A percentile compares a stretch with the other conserved stretches of the same genome.
phyloP scores from a whole-genome alignment of 73 alveolate species.

The Paramecium primaurelia region DNA sequence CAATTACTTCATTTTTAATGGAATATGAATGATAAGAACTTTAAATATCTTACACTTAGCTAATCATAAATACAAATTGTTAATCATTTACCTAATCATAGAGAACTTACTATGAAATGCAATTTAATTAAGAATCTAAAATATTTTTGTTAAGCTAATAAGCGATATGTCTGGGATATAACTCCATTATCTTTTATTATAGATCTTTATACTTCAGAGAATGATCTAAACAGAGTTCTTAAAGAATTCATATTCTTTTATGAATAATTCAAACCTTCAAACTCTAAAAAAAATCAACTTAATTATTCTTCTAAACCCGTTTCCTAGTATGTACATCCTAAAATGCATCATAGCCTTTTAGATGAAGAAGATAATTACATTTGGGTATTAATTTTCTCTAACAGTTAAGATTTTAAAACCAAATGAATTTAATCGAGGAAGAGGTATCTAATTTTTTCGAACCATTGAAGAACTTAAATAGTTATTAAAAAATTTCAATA shows the following conservation, averaged over 20 bases:
- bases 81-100: not conserved
- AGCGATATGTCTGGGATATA: not conserved
- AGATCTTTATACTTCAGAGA: not conserved
- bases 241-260: not conserved
- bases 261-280: not conserved
- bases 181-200: not conserved
- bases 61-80: not conserved
- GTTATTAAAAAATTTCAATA: slow-evolving; percentile 61
- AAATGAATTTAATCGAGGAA: slow-evolving; percentile 78
- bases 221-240: not conserved
- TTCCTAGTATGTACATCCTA: not conserved
- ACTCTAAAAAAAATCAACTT: not conserved
- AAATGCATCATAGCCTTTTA: not conserved
- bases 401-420: slow-evolving; percentile 66
- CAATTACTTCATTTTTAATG: not conserved
- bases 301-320: not conserved
- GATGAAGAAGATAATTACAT: slow-evolving; percentile 59
- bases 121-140: not conserved
- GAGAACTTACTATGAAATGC: not conserved
- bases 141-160: not conserved
- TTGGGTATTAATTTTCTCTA: slow-evolving; percentile 60
- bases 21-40: not conserved
- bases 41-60: not conserved
- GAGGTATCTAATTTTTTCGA: slow-evolving; percentile 78
- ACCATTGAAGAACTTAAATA: slow-evolving; percentile 63